Conservation (phyloP, 2,329 filamentous ascomycete genomes). For the Nemania serpens region DNA sequence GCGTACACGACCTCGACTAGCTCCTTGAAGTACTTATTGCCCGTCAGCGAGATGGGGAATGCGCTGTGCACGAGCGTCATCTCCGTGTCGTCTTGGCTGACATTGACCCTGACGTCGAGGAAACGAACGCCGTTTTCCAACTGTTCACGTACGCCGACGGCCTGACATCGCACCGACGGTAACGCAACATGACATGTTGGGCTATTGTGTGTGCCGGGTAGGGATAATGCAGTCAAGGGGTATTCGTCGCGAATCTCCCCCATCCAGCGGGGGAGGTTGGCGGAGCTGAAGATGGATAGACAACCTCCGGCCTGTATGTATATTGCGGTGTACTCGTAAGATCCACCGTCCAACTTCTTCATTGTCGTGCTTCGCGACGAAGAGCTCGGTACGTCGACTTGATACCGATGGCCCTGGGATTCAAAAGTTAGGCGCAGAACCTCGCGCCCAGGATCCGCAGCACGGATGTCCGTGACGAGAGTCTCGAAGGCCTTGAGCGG, state of each 20-base stretch:
- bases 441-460: constrained; percentile 64
- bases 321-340: constrained; percentile 65
- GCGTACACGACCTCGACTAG: constrained; percentile 72
- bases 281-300: constrained; percentile 71
- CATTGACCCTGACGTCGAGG: constrained; percentile 82
- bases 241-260: constrained; percentile 69
- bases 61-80: constrained; percentile 86
- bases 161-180: constrained; percentile 92
- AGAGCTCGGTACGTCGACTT: constrained; percentile 72
- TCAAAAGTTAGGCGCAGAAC: constrained; percentile 77
- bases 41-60: constrained; percentile 85
- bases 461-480: constrained; percentile 63
- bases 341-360: constrained; percentile 55
- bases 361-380: constrained; percentile 64
- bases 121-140: constrained; percentile 91
- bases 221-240: constrained; percentile 79
- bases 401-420: constrained; percentile 66
- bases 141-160: constrained; percentile 75
- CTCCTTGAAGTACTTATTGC: constrained; percentile 76
- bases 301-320: constrained; percentile 62
- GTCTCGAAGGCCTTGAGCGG: constrained; percentile 70
- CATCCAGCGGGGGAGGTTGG: constrained; percentile 81
- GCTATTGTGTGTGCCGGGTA: constrained; percentile 95
- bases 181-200: constrained; percentile 83
- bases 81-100: constrained; percentile 60